phyloP scores from a whole-genome alignment of 2,329 filamentous ascomycete species.

The Neonectria ditissima region DNA sequence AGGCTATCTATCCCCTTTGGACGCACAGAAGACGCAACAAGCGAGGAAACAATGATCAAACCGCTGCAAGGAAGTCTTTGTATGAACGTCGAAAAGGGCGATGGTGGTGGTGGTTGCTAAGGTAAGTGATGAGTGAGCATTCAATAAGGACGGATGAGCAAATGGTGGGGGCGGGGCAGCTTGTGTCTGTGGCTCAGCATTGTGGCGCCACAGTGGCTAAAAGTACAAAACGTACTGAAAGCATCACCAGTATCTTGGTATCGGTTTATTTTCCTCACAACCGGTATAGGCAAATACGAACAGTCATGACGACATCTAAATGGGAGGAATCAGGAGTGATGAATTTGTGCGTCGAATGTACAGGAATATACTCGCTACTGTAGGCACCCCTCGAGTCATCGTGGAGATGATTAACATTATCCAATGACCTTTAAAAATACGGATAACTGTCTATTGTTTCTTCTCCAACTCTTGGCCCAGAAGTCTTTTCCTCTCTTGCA shows the following conservation, averaged over 20 bases:
- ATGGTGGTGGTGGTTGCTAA: constrained; percentile 9
- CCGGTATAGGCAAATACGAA: background rate
- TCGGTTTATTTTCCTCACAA: too few species aligned
- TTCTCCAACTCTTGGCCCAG: constrained; percentile 27
- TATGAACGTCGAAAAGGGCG: background rate
- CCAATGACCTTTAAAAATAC: constrained; percentile 7
- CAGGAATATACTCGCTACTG: background rate
- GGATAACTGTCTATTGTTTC: constrained; percentile 30
- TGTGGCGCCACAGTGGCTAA: constrained; percentile 12
- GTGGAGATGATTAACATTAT: constrained; percentile 13
- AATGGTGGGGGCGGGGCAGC: constrained; percentile 20
- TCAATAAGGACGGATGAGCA: constrained; percentile 12
- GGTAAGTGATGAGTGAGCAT: constrained; percentile 20
- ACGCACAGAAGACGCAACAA: background rate
- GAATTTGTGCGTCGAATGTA: background rate
- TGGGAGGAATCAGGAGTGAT: background rate
- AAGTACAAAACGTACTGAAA: background rate
- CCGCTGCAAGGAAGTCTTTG: background rate
- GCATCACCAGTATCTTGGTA: background rate
- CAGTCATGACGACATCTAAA: background rate
- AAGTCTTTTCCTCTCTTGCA: constrained; percentile 14
- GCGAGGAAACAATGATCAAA: background rate
- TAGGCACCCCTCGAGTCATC: background rate
- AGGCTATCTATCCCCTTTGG: too few species aligned
- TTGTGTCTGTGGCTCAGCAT: constrained; percentile 3